Evolutionary conservation across 2,329 filamentous ascomycete species (phyloP).

Genomic region (Trichoderma sp.): DNA sequence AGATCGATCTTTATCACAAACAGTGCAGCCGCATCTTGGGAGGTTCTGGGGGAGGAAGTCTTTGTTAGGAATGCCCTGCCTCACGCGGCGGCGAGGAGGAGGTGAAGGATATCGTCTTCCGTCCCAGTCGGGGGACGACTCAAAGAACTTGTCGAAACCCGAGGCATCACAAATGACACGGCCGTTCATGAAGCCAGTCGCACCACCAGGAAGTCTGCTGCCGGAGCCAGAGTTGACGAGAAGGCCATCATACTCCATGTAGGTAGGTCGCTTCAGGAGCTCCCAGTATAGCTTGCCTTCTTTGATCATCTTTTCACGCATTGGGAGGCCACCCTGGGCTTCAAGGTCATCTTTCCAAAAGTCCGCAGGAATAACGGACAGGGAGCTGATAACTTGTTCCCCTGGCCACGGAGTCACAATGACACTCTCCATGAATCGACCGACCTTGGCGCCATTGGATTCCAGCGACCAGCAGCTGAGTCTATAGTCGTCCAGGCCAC

Average conservation of each 20-base stretch:
- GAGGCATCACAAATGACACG: constrained; percentile 47
- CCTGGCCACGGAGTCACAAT: constrained; percentile 43
- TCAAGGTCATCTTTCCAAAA: constrained; percentile 44
- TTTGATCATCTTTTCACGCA: constrained; percentile 41
- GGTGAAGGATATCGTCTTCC: constrained; percentile 13
- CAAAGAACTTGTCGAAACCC: constrained; percentile 41
- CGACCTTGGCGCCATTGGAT: constrained; percentile 37
- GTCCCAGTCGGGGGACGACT: constrained; percentile 31
- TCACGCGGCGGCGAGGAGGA: background rate
- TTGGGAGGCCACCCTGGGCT: constrained; percentile 34
- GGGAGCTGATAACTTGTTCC: constrained; percentile 44
- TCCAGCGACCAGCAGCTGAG: constrained; percentile 48
- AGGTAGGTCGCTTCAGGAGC: constrained; percentile 46
- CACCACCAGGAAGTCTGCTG: constrained; percentile 32
- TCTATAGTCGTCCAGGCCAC: constrained; percentile 27
- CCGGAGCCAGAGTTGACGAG: constrained; percentile 37
- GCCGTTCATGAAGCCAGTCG: constrained; percentile 41
- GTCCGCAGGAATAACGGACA: constrained; percentile 45
- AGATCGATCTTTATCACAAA: constrained; percentile 34
- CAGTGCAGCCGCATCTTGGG: constrained; percentile 45
- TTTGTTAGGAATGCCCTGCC: constrained; percentile 23
- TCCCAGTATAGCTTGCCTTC: constrained; percentile 51
- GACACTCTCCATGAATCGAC: constrained; percentile 42
- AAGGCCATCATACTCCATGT: constrained; percentile 49
- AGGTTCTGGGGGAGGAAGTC: constrained; percentile 45